Evolutionary conservation across 108 stramenopile genomes (phyloP).

Genomic region (Skeletonema marinoi): DNA sequence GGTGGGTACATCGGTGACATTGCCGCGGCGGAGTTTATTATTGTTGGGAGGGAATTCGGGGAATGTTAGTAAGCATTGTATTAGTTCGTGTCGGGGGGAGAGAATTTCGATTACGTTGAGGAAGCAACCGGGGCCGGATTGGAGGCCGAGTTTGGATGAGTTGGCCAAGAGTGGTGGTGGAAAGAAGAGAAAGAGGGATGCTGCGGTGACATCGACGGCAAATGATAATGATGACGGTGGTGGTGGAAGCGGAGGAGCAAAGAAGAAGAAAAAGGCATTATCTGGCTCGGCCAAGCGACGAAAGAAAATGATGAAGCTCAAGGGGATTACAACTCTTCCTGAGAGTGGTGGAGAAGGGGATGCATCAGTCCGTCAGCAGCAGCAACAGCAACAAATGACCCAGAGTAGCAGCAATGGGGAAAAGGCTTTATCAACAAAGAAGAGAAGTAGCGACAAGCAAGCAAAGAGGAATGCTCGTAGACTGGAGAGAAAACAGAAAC

Average conservation of each 20-base stretch:
- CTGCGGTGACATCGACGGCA: neutral
- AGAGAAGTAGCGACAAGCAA: neutral
- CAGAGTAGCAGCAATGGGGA: neutral
- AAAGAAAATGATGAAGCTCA: slow-evolving; percentile 42
- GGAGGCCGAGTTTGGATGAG: slow-evolving; percentile 47
- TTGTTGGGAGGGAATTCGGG: slow-evolving; percentile 50
- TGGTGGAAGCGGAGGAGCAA: neutral
- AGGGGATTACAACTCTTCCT: neutral
- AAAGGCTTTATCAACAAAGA: neutral
- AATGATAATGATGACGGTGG: neutral
- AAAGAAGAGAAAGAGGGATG: neutral
- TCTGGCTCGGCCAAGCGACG: slow-evolving; percentile 47
- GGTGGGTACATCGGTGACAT: slow-evolving; percentile 23
- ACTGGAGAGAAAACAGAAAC: slow-evolving; percentile 2
- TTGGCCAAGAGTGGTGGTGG: slow-evolving; percentile 3
- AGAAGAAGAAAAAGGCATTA: slow-evolving; percentile 31
- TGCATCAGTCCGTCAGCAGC: neutral
- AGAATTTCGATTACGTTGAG: slow-evolving; percentile 49
- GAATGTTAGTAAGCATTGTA: slow-evolving; percentile 49
- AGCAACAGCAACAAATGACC: neutral
- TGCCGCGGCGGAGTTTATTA: slow-evolving; percentile 35
- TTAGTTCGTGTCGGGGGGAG: slow-evolving; percentile 37
- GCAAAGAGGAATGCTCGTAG: neutral
- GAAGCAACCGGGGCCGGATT: slow-evolving; percentile 49
- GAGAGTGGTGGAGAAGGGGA: neutral